These are phyloP conservation scores for Stachybotrys chlorohalonatus DNA, from an alignment of 2,329 filamentous ascomycete species.

Conservation along the genomic window DNA sequence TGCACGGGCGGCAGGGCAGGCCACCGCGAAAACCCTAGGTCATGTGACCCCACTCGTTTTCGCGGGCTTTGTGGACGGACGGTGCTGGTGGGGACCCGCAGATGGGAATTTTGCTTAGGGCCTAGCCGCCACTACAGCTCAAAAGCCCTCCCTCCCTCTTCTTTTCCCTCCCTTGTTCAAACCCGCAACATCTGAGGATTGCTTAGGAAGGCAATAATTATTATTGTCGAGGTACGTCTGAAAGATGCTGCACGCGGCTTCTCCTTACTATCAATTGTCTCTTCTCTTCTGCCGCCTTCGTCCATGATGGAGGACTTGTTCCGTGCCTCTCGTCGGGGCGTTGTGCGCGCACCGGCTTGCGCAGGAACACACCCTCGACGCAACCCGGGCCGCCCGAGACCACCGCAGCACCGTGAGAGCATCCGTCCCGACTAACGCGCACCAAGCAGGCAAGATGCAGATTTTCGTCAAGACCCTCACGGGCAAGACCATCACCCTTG, in stretches of 20 bases:
- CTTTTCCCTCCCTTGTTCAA: conserved; percentile 15
- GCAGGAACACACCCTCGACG: background rate
- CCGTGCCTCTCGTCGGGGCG: background rate
- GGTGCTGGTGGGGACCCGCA: too few relatives aligned
- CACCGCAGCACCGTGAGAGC: background rate
- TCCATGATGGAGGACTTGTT: background rate
- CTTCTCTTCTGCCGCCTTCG: background rate
- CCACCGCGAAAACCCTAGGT: conserved; percentile 15
- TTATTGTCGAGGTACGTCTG: conserved; percentile 56
- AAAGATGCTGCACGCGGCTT: conserved; percentile 33
- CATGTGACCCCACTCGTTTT: conserved; percentile 15
- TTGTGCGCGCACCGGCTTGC: background rate
- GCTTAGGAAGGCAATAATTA: conserved; percentile 52
- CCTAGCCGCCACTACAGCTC: conserved; percentile 16
- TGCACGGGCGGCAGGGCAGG: conserved; percentile 8
- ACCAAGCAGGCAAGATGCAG: conserved; percentile 59
- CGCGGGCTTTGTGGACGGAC: too few relatives aligned
- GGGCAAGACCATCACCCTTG: conserved; percentile 99
- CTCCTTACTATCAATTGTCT: background rate
- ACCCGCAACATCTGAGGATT: conserved; percentile 45
- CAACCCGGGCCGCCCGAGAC: background rate
- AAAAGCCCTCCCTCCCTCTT: conserved; percentile 1
- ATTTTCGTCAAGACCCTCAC: conserved; percentile 82
- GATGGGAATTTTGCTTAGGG: conserved; percentile 15
- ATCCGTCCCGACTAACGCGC: conserved; percentile 5